phyloP scores from a whole-genome alignment of 164 flowering plant genomes.

The Chloranthus sessilifolius region DNA sequence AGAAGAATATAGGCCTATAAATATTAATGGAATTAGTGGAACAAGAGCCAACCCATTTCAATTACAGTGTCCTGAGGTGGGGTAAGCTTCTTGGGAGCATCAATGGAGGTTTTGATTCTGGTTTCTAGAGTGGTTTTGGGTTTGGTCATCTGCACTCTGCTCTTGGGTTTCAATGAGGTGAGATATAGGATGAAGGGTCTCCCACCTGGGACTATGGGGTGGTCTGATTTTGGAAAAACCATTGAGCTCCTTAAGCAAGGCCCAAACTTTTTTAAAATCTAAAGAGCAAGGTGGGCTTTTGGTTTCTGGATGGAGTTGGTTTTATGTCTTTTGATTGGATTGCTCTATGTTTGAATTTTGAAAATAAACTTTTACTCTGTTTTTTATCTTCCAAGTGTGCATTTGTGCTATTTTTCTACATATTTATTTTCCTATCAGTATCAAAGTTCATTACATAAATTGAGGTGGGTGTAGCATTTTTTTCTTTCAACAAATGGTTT shows the following conservation, averaged over 20 bases:
- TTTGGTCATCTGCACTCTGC: constrained; percentile 44
- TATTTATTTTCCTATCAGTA: too few species aligned
- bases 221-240: constrained; percentile 95
- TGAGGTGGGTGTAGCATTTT: too few species aligned
- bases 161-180: constrained; percentile 79
- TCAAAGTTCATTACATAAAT: too few species aligned
- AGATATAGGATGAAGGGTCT: constrained; percentile 72
- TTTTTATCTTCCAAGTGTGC: too few species aligned
- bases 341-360: too few species aligned
- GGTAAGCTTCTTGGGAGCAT: constrained; percentile 26
- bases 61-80: constrained; percentile 15
- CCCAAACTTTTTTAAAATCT: constrained; percentile 79
- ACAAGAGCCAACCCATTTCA: constrained; percentile 30
- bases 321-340: background rate
- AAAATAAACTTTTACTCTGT: too few species aligned
- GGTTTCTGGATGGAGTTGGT: background rate
- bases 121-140: constrained; percentile 28
- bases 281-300: constrained; percentile 63
- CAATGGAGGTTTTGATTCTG: constrained; percentile 59
- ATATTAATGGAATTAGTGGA: too few species aligned
- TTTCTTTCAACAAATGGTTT: too few species aligned
- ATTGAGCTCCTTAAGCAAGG: constrained; percentile 89
- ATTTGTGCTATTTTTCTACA: too few species aligned
- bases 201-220: constrained; percentile 98
- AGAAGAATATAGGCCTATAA: too few species aligned